Percentiles rank a stretch among this genome's conserved stretches.
phyloP scores from a whole-genome alignment of 352 stramenopile species.

The Globisporangium barbulae region DNA sequence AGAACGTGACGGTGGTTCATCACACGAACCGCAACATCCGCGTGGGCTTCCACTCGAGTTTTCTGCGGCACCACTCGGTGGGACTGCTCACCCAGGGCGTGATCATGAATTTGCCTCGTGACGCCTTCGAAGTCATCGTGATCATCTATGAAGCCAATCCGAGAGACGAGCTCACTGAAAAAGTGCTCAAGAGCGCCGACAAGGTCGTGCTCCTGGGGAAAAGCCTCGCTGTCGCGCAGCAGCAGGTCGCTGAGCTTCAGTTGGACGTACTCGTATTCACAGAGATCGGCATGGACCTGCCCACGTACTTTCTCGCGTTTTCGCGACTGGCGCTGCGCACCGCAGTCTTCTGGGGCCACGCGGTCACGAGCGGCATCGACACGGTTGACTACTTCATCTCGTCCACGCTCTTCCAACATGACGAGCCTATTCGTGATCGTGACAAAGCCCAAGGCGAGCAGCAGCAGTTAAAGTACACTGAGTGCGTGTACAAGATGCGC shows the following conservation, averaged over 20 bases:
- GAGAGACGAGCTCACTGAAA: slow-evolving; percentile 20
- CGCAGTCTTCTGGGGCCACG: slow-evolving; percentile 58
- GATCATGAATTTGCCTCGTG: slow-evolving; percentile 22
- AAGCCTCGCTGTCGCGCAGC: slow-evolving; percentile 26
- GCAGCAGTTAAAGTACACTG: slow-evolving; percentile 30
- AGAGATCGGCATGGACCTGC: slow-evolving; percentile 55
- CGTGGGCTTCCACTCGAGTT: slow-evolving; percentile 49
- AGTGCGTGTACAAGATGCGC: slow-evolving; percentile 60
- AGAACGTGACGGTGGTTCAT: neutral
- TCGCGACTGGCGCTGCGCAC: slow-evolving; percentile 37
- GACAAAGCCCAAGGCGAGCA: neutral
- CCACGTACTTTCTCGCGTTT: slow-evolving; percentile 62
- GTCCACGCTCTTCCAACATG: slow-evolving; percentile 37
- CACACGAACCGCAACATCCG: slow-evolving; percentile 14
- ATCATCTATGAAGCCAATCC: slow-evolving; percentile 18
- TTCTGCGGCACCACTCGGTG: slow-evolving; percentile 57
- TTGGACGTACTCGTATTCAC: slow-evolving; percentile 66
- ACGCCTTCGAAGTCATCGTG: slow-evolving; percentile 29
- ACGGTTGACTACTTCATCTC: slow-evolving; percentile 65
- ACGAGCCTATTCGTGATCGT: neutral
- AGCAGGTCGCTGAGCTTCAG: slow-evolving; percentile 26
- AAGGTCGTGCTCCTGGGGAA: slow-evolving; percentile 16
- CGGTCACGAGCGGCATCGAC: slow-evolving; percentile 49
- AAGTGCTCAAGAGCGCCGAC: slow-evolving; percentile 7
- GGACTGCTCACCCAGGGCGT: slow-evolving; percentile 47